A percentile compares a stretch with the other conserved stretches of the same genome.
Evolutionary conservation across 2,329 filamentous ascomycete species (phyloP).

Genomic region (Blumeria graminis): DNA sequence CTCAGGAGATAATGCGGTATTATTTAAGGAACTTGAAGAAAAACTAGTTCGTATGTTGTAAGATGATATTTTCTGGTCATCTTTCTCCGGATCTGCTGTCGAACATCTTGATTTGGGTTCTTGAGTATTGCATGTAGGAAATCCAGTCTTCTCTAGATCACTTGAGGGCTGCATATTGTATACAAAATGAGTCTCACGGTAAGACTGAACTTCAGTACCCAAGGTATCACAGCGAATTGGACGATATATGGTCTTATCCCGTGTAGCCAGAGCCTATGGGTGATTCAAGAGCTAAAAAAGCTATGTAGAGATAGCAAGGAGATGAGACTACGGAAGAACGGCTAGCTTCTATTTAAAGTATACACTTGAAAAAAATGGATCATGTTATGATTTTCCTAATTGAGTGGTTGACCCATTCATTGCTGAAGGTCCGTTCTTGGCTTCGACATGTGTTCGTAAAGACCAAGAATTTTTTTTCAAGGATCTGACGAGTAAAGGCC

Average conservation of each 20-base stretch:
- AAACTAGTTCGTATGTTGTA: conserved; percentile 7
- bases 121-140: neutral
- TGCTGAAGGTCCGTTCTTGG: neutral
- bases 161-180: neutral
- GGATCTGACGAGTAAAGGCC: neutral
- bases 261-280: too few relatives aligned
- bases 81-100: conserved; percentile 7
- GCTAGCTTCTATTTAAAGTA: neutral
- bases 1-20: conserved; percentile 16
- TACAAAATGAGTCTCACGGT: neutral
- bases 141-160: neutral
- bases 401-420: neutral
- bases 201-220: too few relatives aligned
- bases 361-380: neutral
- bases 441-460: neutral
- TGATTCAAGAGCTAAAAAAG: neutral
- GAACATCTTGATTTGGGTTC: neutral
- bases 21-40: conserved; percentile 8
- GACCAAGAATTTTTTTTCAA: neutral
- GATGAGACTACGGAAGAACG: neutral
- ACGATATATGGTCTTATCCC: too few relatives aligned
- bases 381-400: neutral
- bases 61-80: conserved; percentile 5
- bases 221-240: too few relatives aligned
- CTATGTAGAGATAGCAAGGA: neutral